Percentiles rank a stretch among this genome's conserved stretches.
Conservation (phyloP, 2,329 filamentous ascomycete species). For the Teratosphaeria pseudoeucalypti region DNA sequence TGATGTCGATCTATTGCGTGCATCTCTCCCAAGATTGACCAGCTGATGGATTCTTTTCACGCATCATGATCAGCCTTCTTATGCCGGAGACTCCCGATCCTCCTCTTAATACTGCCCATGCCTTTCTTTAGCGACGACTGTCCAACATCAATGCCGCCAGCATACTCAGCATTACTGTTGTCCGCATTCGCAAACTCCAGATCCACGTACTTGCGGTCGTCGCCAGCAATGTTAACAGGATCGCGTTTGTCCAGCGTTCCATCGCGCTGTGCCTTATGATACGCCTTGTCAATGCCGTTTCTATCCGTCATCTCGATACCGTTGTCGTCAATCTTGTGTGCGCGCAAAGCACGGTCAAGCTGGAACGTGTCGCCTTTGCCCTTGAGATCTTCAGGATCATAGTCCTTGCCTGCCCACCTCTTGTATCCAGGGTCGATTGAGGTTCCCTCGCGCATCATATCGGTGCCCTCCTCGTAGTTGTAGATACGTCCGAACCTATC, state of each 20-base stretch:
- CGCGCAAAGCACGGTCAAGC: conserved; percentile 57
- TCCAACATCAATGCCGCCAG: conserved; percentile 24
- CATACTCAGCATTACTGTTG: conserved; percentile 5
- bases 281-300: conserved; percentile 27
- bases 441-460: conserved; percentile 67
- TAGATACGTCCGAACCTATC: conserved; percentile 62
- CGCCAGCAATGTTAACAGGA: conserved; percentile 24
- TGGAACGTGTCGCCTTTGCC: conserved; percentile 71
- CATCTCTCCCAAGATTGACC: too few relatives aligned
- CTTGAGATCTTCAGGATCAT: conserved; percentile 67
- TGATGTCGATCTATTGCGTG: too few relatives aligned
- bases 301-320: conserved; percentile 37
- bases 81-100: conserved; percentile 36
- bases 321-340: conserved; percentile 37
- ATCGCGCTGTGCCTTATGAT: conserved; percentile 21
- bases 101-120: conserved; percentile 34
- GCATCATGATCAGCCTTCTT: conserved; percentile 16
- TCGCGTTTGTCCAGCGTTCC: conserved; percentile 20
- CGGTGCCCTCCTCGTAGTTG: conserved; percentile 74
- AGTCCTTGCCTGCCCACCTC: conserved; percentile 59
- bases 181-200: conserved; percentile 13
- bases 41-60: background rate
- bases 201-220: conserved; percentile 23
- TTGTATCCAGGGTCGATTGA: conserved; percentile 64
- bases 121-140: conserved; percentile 15